Conservation (phyloP, 345 rosid species). For the Citrus sp. region DNA sequence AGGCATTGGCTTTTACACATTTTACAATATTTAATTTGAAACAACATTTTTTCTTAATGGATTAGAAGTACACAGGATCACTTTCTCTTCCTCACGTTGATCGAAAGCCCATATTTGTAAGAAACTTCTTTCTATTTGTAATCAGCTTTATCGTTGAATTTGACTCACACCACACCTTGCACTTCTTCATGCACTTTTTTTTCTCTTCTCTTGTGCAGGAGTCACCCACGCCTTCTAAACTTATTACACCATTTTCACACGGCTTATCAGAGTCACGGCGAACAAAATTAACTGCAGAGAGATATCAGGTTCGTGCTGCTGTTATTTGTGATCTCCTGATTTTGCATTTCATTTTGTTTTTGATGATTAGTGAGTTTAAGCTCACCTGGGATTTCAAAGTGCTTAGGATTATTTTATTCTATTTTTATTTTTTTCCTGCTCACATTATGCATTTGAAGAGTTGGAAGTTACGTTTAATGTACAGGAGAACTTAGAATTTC, state of each 20-base stretch:
- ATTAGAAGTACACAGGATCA: constrained; percentile 58
- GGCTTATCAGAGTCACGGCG: constrained; percentile 75
- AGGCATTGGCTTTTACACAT: neutral
- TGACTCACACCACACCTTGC: neutral
- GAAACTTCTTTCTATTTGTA: constrained; percentile 18
- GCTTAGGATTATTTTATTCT: neutral
- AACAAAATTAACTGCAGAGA: constrained; percentile 78
- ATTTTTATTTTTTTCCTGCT: constrained; percentile 9
- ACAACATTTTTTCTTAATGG: constrained; percentile 17
- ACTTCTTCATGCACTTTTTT: constrained; percentile 10
- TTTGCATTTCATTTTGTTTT: neutral
- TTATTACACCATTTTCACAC: constrained; percentile 59
- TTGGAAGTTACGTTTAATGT: constrained; percentile 17
- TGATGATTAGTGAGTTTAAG: neutral
- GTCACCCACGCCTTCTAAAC: constrained; percentile 88
- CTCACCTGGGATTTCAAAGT: neutral
- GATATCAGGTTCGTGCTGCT: constrained; percentile 58
- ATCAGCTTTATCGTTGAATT: neutral
- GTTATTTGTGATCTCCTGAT: constrained; percentile 9
- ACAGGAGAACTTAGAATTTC: constrained; percentile 86
- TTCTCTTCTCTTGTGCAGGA: constrained; percentile 47
- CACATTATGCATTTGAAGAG: constrained; percentile 4
- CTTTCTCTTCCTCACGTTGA: constrained; percentile 49
- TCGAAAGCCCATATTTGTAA: constrained; percentile 64
- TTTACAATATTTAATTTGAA: neutral